phyloP scores from a whole-genome alignment of 2,329 filamentous ascomycete genomes.

The Diaporthe velutina region DNA sequence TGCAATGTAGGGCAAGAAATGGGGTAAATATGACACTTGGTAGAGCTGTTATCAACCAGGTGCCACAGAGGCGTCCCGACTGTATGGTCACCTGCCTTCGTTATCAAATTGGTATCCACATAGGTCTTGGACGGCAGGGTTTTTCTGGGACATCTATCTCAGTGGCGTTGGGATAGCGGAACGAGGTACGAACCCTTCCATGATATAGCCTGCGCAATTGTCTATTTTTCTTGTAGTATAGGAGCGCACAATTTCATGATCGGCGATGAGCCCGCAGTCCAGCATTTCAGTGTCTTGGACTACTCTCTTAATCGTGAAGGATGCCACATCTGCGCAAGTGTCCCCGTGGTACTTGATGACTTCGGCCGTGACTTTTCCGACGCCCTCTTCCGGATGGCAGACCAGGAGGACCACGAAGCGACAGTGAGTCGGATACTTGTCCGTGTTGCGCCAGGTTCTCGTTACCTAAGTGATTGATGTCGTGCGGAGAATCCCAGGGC shows the following conservation, averaged over 20 bases:
- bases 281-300: not conserved
- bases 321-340: no score
- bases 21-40: not conserved
- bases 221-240: no score
- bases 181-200: not conserved
- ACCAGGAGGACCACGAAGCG: not conserved
- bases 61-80: not conserved
- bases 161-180: not conserved
- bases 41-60: conserved; percentile 27
- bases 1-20: not conserved
- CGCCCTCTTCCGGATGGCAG: not conserved
- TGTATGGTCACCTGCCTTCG: not conserved
- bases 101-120: conserved; percentile 25
- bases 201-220: not conserved
- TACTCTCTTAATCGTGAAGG: not conserved
- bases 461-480: conserved; percentile 22
- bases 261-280: not conserved
- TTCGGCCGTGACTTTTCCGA: not conserved
- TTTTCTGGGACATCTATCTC: not conserved
- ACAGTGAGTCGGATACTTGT: not conserved
- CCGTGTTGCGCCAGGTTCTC: not conserved
- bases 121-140: conserved; percentile 16
- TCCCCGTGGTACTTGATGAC: rapidly evolving
- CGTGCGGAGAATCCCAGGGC: not conserved
- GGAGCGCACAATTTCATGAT: not conserved